Conservation (phyloP, 1,284 basidiomycete genomes). For the Cryptococcus floricola region DNA sequence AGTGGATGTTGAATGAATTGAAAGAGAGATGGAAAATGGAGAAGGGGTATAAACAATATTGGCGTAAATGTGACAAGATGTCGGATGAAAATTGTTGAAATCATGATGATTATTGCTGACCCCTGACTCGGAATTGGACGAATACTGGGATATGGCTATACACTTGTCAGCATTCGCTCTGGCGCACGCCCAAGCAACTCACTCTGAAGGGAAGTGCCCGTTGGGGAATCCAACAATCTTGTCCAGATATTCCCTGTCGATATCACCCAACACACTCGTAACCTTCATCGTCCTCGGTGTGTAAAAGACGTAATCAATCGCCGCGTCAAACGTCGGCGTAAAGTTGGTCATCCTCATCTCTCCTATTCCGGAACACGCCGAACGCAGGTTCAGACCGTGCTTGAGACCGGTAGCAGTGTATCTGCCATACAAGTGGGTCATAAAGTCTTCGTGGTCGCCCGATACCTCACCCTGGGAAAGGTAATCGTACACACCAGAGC, state of each 20-base stretch:
- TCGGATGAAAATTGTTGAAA: too few species aligned
- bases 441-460: slow-evolving; percentile 84
- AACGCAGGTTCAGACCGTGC: slow-evolving; percentile 77
- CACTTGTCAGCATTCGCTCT: not conserved
- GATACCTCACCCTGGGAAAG: slow-evolving; percentile 68
- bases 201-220: slow-evolving; percentile 93
- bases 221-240: slow-evolving; percentile 97
- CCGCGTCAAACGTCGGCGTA: slow-evolving; percentile 76
- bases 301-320: slow-evolving; percentile 95
- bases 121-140: slow-evolving; percentile 48
- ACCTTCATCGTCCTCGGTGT: slow-evolving; percentile 72
- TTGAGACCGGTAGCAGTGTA: slow-evolving; percentile 87
- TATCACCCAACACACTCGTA: slow-evolving; percentile 80
- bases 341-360: slow-evolving; percentile 85
- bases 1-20: too few species aligned
- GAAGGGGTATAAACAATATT: too few species aligned
- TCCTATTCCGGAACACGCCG: slow-evolving; percentile 67
- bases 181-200: slow-evolving; percentile 59
- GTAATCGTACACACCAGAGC: slow-evolving; percentile 90
- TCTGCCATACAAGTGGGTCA: slow-evolving; percentile 83
- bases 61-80: too few species aligned
- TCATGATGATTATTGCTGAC: slow-evolving; percentile 7
- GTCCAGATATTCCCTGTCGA: slow-evolving; percentile 79
- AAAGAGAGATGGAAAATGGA: too few species aligned
- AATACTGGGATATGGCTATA: slow-evolving; percentile 50